Percentiles rank a stretch among this genome's conserved stretches.
These are phyloP conservation scores for Geotrichum europaeum DNA, from an alignment of 1,139 yeast species.

Conservation along the genomic window DNA sequence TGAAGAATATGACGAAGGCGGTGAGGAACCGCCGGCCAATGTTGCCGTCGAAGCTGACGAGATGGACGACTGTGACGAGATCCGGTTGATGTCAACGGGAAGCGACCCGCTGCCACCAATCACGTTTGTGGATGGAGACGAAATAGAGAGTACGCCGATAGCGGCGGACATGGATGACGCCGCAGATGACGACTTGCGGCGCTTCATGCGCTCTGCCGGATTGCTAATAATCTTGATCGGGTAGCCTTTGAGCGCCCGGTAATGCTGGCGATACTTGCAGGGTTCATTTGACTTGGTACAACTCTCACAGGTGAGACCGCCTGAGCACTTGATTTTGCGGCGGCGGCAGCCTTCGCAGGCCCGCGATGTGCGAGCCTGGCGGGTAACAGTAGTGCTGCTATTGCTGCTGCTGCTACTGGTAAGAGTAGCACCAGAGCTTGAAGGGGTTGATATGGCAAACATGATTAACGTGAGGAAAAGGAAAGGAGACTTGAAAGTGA, in stretches of 20 bases:
- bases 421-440: not conserved
- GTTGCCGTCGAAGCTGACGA: not conserved
- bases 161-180: not conserved
- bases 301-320: constrained; percentile 31
- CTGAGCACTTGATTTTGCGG: constrained; percentile 59
- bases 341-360: constrained; percentile 60
- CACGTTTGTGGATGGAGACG: not conserved
- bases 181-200: constrained; percentile 5
- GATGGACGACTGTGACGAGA: not conserved
- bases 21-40: not conserved
- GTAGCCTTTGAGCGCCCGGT: constrained; percentile 26
- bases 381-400: not conserved
- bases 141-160: not conserved
- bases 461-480: not conserved
- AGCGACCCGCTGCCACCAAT: not conserved
- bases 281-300: constrained; percentile 25
- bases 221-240: constrained; percentile 22
- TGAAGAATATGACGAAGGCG: not conserved
- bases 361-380: constrained; percentile 33
- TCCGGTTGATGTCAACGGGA: not conserved
- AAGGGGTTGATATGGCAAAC: not conserved
- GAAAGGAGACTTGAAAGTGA: not conserved
- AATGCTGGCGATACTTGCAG: constrained; percentile 27
- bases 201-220: constrained; percentile 7
- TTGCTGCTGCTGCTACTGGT: not conserved